Evolutionary conservation across 768 basidiomycete genomes (phyloP).

Genomic region (Rhizopogon vesiculosus): DNA sequence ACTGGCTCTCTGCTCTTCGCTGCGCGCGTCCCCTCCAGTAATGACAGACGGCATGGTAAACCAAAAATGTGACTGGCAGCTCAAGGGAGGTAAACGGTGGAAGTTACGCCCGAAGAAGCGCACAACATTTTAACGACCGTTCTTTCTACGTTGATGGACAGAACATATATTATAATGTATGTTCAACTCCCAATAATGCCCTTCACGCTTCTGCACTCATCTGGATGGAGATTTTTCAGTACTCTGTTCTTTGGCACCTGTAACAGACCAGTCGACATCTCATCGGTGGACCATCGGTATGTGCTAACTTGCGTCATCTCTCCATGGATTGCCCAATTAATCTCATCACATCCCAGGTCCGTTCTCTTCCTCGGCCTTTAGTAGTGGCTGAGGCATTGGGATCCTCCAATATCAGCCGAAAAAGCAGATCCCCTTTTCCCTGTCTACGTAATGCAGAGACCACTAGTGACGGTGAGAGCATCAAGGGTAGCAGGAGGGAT

Average conservation of each 20-base stretch:
- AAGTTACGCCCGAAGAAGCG: constrained; percentile 18
- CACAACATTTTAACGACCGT: constrained; percentile 40
- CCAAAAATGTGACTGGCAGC: constrained; percentile 55
- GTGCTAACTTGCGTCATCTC: background rate
- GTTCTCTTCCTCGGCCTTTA: constrained; percentile 66
- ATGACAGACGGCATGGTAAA: no score
- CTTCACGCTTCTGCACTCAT: constrained; percentile 30
- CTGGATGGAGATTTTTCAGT: background rate
- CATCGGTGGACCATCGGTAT: constrained; percentile 63
- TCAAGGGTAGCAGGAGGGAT: no score
- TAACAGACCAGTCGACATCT: constrained; percentile 44
- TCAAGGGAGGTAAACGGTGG: constrained; percentile 12
- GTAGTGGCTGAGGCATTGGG: constrained; percentile 69
- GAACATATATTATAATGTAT: constrained; percentile 60
- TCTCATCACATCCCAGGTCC: constrained; percentile 27
- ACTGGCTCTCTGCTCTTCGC: no score
- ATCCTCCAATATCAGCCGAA: constrained; percentile 38
- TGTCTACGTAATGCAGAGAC: no score
- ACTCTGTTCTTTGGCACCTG: constrained; percentile 36
- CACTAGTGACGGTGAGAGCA: no score
- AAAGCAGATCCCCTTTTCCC: no score
- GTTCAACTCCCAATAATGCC: constrained; percentile 21
- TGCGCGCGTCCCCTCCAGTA: no score
- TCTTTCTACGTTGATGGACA: constrained; percentile 56
- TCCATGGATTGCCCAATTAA: background rate